A percentile compares a stretch with the other conserved stretches of the same genome.
phyloP scores from a whole-genome alignment of 352 stramenopile genomes.

The Phytopythium helicoides region DNA sequence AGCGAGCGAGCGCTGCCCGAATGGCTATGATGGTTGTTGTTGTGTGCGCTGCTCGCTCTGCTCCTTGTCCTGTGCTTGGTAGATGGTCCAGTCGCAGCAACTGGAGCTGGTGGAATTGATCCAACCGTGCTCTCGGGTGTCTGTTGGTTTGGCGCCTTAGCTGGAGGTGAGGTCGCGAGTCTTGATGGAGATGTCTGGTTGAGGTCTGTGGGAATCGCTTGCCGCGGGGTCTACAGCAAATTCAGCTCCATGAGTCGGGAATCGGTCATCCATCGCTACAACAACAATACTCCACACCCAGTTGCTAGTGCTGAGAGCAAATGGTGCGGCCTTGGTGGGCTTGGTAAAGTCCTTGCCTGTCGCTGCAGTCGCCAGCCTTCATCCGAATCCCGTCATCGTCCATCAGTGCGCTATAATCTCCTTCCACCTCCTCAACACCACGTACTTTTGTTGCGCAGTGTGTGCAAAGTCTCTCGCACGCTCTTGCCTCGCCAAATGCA shows the following conservation, averaged over 20 bases:
- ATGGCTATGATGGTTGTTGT: conserved; percentile 11
- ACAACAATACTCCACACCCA: conserved; percentile 25
- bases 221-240: conserved; percentile 2
- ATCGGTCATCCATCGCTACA: not conserved
- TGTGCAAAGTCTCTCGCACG: conserved; percentile 37
- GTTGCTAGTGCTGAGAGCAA: conserved; percentile 65
- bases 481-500: conserved; percentile 52
- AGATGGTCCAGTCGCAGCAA: too few species aligned
- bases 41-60: not conserved
- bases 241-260: too few species aligned
- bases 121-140: not conserved
- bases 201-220: not conserved
- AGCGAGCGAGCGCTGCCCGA: conserved; percentile 2
- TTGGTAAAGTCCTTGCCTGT: conserved; percentile 55
- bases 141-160: not conserved
- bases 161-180: not conserved
- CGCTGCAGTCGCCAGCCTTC: conserved; percentile 25
- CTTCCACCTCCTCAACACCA: not conserved
- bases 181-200: not conserved
- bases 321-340: conserved; percentile 46
- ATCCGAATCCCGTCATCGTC: not conserved
- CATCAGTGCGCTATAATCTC: not conserved
- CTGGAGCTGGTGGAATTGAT: not conserved
- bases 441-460: conserved; percentile 44
- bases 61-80: too few species aligned